phyloP scores from a whole-genome alignment of 345 rosid genomes.

The Anacardium occidentale region DNA sequence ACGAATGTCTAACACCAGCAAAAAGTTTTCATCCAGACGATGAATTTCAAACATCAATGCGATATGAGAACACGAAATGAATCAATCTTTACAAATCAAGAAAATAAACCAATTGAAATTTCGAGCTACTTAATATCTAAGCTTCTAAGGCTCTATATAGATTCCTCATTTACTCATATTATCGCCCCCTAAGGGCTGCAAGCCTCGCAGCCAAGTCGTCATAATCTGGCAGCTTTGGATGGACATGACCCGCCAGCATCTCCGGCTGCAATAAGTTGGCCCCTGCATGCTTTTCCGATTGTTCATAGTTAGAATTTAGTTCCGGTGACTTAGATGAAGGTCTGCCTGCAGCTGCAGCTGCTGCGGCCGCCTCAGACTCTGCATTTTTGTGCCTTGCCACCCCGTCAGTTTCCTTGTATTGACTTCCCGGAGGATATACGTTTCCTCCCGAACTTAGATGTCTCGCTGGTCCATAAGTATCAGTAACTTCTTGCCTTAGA shows the following conservation, averaged over 20 bases:
- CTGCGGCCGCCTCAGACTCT: constrained; percentile 26
- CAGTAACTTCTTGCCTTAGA: no score
- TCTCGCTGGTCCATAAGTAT: no score
- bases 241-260: constrained; percentile 34
- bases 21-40: not conserved
- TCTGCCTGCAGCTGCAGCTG: constrained; percentile 33
- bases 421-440: constrained; percentile 15
- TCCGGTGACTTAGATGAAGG: constrained; percentile 17
- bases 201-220: constrained; percentile 50
- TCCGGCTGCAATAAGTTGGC: constrained; percentile 35
- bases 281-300: constrained; percentile 25
- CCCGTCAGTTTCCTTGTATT: constrained; percentile 2
- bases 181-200: constrained; percentile 39
- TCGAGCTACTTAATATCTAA: not conserved
- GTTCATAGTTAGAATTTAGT: not conserved
- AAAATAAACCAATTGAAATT: not conserved
- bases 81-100: not conserved
- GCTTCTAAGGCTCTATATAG: not conserved
- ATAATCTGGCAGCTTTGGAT: constrained; percentile 59
- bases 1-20: no score
- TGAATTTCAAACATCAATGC: not conserved
- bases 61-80: not conserved
- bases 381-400: not conserved
- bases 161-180: not conserved
- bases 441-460: constrained; percentile 7